Evolutionary conservation across 2,329 filamentous ascomycete species (phyloP).

Genomic region (Cryphonectria carpinicola): DNA sequence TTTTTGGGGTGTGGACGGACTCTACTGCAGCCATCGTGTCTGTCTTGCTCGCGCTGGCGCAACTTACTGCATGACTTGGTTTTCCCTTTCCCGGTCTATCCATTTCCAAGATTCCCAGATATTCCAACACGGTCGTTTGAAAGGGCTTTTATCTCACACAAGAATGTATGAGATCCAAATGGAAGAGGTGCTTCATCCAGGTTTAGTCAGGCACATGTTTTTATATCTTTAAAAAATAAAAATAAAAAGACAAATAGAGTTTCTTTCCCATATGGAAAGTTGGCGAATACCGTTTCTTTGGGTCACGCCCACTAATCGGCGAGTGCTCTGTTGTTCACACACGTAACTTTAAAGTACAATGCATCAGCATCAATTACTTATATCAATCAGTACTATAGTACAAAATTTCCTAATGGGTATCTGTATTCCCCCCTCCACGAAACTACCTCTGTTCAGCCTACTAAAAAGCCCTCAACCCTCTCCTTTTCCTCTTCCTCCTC

Average conservation of each 20-base stretch:
- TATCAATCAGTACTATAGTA: constrained; percentile 5
- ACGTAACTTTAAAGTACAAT: not conserved
- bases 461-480: not conserved
- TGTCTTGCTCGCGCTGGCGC: not conserved
- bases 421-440: not conserved
- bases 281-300: not conserved
- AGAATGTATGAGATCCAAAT: not conserved
- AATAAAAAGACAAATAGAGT: not conserved
- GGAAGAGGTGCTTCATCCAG: not conserved
- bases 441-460: not conserved
- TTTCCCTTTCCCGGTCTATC: not conserved
- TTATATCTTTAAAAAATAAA: not conserved
- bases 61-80: not conserved
- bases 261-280: not conserved
- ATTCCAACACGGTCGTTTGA: not conserved
- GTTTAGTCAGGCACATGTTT: not conserved
- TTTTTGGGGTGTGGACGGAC: not conserved
- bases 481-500: not conserved
- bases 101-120: not conserved
- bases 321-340: not conserved
- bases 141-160: not conserved
- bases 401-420: constrained; percentile 6
- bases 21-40: not conserved
- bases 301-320: not conserved
- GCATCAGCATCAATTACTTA: not conserved